Evolutionary conservation across 768 basidiomycete genomes (phyloP).

Genomic region (Suillus discolor): DNA sequence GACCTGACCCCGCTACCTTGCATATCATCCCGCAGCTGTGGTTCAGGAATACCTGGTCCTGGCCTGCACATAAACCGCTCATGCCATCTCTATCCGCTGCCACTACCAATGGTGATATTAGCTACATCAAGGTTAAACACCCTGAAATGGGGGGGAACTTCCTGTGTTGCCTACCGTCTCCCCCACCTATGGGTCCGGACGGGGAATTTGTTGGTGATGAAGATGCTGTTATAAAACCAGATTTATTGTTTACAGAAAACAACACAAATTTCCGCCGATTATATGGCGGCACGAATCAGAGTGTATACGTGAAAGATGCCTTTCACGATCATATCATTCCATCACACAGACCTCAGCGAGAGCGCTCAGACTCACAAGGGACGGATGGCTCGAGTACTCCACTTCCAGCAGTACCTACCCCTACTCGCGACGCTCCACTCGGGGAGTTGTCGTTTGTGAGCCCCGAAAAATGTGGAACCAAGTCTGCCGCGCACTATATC

Average conservation of each 20-base stretch:
- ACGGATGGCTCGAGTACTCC: background rate
- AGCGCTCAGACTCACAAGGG: slow-evolving; percentile 12
- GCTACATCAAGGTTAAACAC: slow-evolving; percentile 73
- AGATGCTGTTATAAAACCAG: slow-evolving; percentile 64
- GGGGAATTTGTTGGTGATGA: slow-evolving; percentile 68
- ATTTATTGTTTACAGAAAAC: slow-evolving; percentile 94
- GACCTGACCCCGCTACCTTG: slow-evolving; percentile 90
- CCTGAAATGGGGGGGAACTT: slow-evolving; percentile 73
- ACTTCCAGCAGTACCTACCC: background rate
- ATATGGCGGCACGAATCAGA: slow-evolving; percentile 85
- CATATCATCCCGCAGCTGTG: slow-evolving; percentile 95
- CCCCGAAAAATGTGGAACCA: slow-evolving; percentile 86
- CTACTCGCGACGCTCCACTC: slow-evolving; percentile 2
- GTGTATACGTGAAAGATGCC: slow-evolving; percentile 89
- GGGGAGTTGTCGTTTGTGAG: slow-evolving; percentile 61
- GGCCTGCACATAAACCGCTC: slow-evolving; percentile 69
- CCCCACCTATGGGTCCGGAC: slow-evolving; percentile 80
- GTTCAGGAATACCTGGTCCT: slow-evolving; percentile 99
- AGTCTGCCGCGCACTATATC: slow-evolving; percentile 88
- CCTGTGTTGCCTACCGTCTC: slow-evolving; percentile 89
- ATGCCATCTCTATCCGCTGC: slow-evolving; percentile 65
- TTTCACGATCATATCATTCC: slow-evolving; percentile 98
- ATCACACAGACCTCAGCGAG: slow-evolving; percentile 63
- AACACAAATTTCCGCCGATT: slow-evolving; percentile 94
- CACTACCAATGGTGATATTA: slow-evolving; percentile 48